Conservation (phyloP, 2,329 filamentous ascomycete species). For the Domatiomyces globalis region DNA sequence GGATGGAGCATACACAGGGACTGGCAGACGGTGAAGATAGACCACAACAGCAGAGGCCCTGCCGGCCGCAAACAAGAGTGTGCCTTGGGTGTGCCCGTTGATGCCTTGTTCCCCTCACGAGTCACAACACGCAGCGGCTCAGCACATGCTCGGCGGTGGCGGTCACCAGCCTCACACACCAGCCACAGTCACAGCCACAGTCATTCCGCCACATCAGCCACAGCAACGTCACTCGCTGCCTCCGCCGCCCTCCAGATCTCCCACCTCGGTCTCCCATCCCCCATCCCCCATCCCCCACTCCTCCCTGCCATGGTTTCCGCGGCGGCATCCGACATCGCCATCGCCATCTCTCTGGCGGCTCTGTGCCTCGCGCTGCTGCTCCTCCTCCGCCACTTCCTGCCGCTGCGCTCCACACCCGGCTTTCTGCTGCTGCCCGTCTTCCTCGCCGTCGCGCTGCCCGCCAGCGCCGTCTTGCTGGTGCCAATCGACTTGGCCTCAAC, state of each 20-base stretch:
- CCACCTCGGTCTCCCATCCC: neutral
- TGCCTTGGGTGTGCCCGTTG: no score
- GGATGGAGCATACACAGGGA: no score
- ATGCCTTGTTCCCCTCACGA: neutral
- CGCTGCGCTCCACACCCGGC: constrained; percentile 74
- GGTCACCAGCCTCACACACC: neutral
- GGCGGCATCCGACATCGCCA: constrained; percentile 67
- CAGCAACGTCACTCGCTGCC: neutral
- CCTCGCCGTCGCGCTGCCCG: constrained; percentile 84
- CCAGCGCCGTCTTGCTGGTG: constrained; percentile 79
- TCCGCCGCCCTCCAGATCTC: neutral
- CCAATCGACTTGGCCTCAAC: constrained; percentile 91
- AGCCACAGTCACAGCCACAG: neutral
- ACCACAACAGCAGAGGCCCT: no score
- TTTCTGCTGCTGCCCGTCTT: constrained; percentile 89
- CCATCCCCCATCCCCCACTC: neutral
- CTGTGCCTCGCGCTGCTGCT: constrained; percentile 68
- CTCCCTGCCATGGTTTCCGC: constrained; percentile 31
- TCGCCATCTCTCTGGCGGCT: constrained; percentile 53
- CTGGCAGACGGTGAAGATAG: no score
- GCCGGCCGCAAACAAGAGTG: no score
- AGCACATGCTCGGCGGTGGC: neutral
- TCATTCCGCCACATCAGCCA: neutral
- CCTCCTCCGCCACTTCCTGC: constrained; percentile 77
- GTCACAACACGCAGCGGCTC: neutral